These are phyloP conservation scores for Trichoderma sp. DNA, from an alignment of 2,329 filamentous ascomycete genomes.

Conservation along the genomic window DNA sequence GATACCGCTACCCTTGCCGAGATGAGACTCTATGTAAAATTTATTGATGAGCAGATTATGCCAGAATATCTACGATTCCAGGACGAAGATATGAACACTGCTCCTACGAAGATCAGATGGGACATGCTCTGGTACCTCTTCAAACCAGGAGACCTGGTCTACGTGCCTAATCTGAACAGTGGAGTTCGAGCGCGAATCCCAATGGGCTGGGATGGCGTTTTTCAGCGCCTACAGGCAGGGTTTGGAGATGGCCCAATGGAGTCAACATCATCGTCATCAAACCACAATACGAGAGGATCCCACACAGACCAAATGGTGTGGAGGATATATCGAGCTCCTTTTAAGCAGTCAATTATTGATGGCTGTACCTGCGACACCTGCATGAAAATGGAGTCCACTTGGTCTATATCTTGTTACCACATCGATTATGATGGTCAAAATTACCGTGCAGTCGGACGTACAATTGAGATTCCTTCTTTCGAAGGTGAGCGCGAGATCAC, in stretches of 20 bases:
- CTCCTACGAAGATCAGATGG: neutral
- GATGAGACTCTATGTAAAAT: slow-evolving; percentile 13
- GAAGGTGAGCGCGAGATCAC: slow-evolving; percentile 17
- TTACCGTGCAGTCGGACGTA: neutral
- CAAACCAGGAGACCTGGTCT: slow-evolving; percentile 4
- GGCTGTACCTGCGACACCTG: slow-evolving; percentile 6
- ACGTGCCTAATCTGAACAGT: neutral
- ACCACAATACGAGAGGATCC: neutral
- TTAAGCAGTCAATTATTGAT: neutral
- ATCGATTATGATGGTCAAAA: slow-evolving; percentile 19
- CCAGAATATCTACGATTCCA: slow-evolving; percentile 3
- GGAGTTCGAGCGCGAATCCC: slow-evolving; percentile 5
- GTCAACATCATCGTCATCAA: neutral
- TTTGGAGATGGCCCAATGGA: neutral
- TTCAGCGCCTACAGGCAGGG: neutral
- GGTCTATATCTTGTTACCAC: slow-evolving; percentile 9
- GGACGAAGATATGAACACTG: neutral
- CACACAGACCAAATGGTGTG: slow-evolving; percentile 14
- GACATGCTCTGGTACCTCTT: slow-evolving; percentile 18
- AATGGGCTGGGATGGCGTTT: slow-evolving; percentile 4
- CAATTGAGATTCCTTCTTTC: neutral
- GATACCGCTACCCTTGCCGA: neutral
- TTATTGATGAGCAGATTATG: slow-evolving; percentile 13
- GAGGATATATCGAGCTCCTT: slow-evolving; percentile 6
- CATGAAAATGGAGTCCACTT: neutral